A percentile compares a stretch with the other conserved stretches of the same genome.
These are phyloP conservation scores for Ormosia semicastrata DNA, from an alignment of 306 rosid species.

Conservation along the genomic window DNA sequence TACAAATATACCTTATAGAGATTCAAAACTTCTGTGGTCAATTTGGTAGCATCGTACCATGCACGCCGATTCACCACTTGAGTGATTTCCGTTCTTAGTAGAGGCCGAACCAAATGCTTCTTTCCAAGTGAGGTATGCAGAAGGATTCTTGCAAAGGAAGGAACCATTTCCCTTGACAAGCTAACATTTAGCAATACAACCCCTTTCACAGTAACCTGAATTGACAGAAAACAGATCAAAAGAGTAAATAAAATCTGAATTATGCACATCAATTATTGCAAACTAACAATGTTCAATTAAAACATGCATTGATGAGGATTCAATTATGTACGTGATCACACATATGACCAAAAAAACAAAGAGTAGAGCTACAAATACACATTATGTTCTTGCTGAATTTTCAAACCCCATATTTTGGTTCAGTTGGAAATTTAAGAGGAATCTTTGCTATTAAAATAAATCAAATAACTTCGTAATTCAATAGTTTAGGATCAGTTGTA, in stretches of 20 bases:
- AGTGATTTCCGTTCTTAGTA: constrained; percentile 79
- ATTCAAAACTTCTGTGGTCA: constrained; percentile 67
- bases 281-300: background rate
- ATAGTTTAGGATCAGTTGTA: background rate
- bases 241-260: background rate
- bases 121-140: constrained; percentile 89
- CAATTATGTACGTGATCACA: background rate
- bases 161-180: constrained; percentile 90
- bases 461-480: no score
- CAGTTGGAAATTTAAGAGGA: no score
- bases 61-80: constrained; percentile 93
- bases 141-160: constrained; percentile 90
- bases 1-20: constrained; percentile 67
- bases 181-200: constrained; percentile 74
- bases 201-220: constrained; percentile 76
- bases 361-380: background rate
- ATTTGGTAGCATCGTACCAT: constrained; percentile 80
- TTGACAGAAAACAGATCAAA: background rate
- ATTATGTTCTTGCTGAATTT: background rate
- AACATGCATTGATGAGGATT: background rate
- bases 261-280: background rate
- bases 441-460: no score
- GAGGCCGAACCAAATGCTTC: constrained; percentile 89
- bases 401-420: background rate
- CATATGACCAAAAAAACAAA: background rate